Base-by-base conservation (phyloP, 2,329 filamentous ascomycete species). In the Cladorrhinum sp. region DNA sequence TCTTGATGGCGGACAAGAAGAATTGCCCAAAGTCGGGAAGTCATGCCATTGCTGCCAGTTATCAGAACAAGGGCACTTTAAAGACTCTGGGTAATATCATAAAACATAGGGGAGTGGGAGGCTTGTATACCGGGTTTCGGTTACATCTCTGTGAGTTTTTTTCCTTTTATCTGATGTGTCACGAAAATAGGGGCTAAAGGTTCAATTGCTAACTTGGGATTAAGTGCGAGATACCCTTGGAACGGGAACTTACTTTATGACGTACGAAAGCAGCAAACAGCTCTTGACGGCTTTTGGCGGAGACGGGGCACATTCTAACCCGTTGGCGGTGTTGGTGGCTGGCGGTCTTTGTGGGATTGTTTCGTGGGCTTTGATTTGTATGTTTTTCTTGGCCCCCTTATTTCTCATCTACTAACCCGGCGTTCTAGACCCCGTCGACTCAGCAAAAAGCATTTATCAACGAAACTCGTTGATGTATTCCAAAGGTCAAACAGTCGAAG, bases 231-330 rank as follows among this genome's bases (percentile, higher is more conserved):
- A 96, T 74, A 93, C 90, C 0, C 80, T 95, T 62, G 91, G 91
- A 58, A 96, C 91, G 1, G 85, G 86, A 28, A 91, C 94, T 61
- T 96, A 96, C 74, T 96, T 96, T 71, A 91, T 90, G 77, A 93
- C 91, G 28, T 96, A 96, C 73, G 91, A 96, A 75, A 92, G 89
- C 72, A 86, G 86, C 68, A 96, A 96, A 72, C 91, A 95, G 73
- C 76, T 94, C 23, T 82, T 92, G 65, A 90, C 88, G 20, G 91
- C 90, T 16, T 86, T 90, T 65, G 85, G 84, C 48, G 84, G 89
- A 53, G 88, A 89, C 65, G 83, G 83, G 63, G 86, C 87, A 7
- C 86, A 90, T n/a, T 91, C 89, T 54, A 90, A 89, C 69, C 90
- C 90, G n/a, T 73, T 91, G 58, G 88, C 91, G 16, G 90, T 95